Evolutionary conservation across 1,139 yeast species (phyloP).

Genomic region (Blastobotrys malaysiensis): DNA sequence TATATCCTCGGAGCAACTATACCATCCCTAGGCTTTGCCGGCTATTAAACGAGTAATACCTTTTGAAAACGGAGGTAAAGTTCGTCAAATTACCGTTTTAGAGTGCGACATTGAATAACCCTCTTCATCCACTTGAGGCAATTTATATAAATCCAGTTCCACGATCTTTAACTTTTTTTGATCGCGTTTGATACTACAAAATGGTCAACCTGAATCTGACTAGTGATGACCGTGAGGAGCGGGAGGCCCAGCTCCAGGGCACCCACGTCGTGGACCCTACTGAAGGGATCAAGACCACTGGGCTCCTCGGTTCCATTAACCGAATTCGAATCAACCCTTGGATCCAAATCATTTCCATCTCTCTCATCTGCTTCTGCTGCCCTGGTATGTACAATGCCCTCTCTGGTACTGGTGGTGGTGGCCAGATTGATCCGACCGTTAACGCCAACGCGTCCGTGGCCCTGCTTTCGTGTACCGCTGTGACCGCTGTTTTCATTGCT

Average conservation of each 20-base stretch:
- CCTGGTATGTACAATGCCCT: conserved; percentile 53
- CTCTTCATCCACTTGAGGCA: too few relatives aligned
- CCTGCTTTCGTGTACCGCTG: conserved; percentile 43
- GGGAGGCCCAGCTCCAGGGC: not conserved
- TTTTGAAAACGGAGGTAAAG: not conserved
- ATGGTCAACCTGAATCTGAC: not conserved
- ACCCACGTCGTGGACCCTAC: conserved; percentile 5
- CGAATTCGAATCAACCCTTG: conserved; percentile 19
- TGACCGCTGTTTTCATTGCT: conserved; percentile 51
- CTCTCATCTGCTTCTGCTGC: conserved; percentile 30
- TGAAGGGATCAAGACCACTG: conserved; percentile 8
- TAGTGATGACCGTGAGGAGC: not conserved
- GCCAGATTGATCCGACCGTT: conserved; percentile 40
- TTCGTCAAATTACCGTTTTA: not conserved
- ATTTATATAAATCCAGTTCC: too few relatives aligned
- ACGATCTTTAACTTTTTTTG: too few relatives aligned
- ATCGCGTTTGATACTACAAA: too few relatives aligned
- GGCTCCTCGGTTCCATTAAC: conserved; percentile 5
- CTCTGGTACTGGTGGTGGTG: conserved; percentile 49
- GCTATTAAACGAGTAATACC: too few relatives aligned
- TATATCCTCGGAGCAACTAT: too few relatives aligned
- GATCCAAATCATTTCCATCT: conserved; percentile 27
- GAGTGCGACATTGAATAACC: not conserved
- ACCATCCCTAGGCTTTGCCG: too few relatives aligned
- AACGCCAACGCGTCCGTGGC: conserved; percentile 42